Percentiles rank a stretch among this genome's conserved stretches.
phyloP scores from a whole-genome alignment of 2,329 filamentous ascomycete species.

The Cadophora sp. region DNA sequence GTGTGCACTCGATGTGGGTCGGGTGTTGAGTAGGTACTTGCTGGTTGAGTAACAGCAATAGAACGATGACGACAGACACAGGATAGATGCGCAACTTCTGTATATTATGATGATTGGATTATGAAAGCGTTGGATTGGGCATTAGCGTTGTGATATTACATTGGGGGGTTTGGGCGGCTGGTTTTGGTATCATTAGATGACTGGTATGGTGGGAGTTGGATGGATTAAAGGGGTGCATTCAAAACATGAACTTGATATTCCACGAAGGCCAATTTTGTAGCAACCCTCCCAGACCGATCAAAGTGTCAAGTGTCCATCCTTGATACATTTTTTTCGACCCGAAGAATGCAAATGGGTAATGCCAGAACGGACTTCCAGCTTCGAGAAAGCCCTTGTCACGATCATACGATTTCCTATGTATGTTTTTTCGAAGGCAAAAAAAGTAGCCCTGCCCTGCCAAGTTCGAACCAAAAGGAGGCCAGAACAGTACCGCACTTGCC shows the following conservation, averaged over 20 bases:
- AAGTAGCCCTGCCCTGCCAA: background rate
- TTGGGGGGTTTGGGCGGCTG: background rate
- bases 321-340: too few relatives aligned
- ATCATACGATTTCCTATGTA: background rate
- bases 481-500: background rate
- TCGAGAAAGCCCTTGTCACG: background rate
- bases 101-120: conserved; percentile 20
- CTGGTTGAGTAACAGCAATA: background rate
- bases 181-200: conserved; percentile 8
- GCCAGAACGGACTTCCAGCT: background rate
- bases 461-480: background rate
- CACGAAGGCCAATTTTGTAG: too few relatives aligned
- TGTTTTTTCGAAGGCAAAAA: too few relatives aligned
- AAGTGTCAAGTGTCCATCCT: background rate
- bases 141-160: conserved; percentile 1
- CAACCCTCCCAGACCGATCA: background rate
- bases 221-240: background rate
- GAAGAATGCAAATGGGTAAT: background rate
- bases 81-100: conserved; percentile 1
- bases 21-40: conserved; percentile 30
- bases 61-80: background rate
- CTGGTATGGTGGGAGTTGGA: background rate
- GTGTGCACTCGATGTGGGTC: conserved; percentile 65
- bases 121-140: background rate
- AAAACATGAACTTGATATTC: background rate